Percentiles rank a stretch among this genome's conserved stretches.
Conservation (phyloP, 179 eudicot species). For the Actinidia chinensis region DNA sequence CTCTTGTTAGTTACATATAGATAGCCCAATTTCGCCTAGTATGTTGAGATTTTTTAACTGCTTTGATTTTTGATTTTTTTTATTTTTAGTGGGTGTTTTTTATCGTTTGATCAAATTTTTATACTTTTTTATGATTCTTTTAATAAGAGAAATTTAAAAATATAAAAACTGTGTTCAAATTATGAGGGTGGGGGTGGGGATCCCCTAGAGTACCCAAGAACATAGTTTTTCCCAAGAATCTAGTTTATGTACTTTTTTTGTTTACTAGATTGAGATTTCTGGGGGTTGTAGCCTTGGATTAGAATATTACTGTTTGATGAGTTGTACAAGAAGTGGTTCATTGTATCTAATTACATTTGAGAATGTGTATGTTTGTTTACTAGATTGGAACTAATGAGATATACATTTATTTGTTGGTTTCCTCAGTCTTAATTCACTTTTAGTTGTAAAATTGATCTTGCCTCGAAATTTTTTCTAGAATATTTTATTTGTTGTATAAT, state of each 20-base stretch:
- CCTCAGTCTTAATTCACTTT: not conserved
- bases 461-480: not conserved
- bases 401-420: not conserved
- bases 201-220: not conserved
- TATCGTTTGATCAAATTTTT: too few species aligned
- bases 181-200: not conserved
- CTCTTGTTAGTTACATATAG: not conserved
- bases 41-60: too few species aligned
- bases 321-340: not conserved
- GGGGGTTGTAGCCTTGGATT: not conserved
- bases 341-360: not conserved
- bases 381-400: not conserved
- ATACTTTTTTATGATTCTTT: too few species aligned
- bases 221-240: not conserved
- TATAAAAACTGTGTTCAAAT: not conserved
- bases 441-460: not conserved
- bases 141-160: too few species aligned
- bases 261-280: slow-evolving; percentile 12
- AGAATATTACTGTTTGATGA: not conserved
- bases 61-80: too few species aligned
- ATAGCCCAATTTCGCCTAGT: not conserved
- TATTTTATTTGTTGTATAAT: not conserved
- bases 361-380: too few species aligned
- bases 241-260: not conserved
- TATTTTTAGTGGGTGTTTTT: not conserved